phyloP scores from a whole-genome alignment of 768 basidiomycete genomes.

The Suillus decipiens region DNA sequence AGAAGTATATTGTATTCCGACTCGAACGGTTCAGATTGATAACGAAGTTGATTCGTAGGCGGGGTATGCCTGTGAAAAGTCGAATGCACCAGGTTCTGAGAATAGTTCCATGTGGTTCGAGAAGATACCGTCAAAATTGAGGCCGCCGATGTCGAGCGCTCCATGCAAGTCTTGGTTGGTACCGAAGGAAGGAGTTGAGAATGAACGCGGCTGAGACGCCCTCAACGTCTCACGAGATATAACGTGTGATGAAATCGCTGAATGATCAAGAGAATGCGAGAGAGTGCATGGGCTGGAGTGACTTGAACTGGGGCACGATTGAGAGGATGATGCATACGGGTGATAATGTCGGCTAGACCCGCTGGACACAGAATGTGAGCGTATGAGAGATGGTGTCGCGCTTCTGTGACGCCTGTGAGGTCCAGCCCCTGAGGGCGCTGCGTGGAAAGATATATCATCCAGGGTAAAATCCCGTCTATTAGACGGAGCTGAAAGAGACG shows the following conservation, averaged over 20 bases:
- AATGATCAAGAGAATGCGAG: constrained; percentile 30
- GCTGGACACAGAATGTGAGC: constrained; percentile 50
- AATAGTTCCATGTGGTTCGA: constrained; percentile 31
- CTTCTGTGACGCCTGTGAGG: constrained; percentile 72
- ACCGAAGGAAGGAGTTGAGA: constrained; percentile 17
- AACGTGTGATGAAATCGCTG: constrained; percentile 23
- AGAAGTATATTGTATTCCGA: constrained; percentile 23
- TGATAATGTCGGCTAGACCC: constrained; percentile 54
- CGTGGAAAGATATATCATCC: constrained; percentile 43
- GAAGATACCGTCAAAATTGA: constrained; percentile 25
- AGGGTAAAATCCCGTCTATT: constrained; percentile 57
- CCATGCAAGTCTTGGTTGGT: not conserved
- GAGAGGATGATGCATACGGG: constrained; percentile 46
- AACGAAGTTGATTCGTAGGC: constrained; percentile 24
- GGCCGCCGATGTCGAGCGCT: constrained; percentile 1
- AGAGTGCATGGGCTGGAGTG: constrained; percentile 34
- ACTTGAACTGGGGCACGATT: constrained; percentile 32
- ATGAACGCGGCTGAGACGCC: constrained; percentile 23
- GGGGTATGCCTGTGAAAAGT: constrained; percentile 23
- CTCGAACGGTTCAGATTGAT: not conserved
- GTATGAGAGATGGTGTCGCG: constrained; percentile 69
- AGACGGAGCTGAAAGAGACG: constrained; percentile 58
- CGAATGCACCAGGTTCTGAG: constrained; percentile 23
- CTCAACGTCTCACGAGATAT: constrained; percentile 15
- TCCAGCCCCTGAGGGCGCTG: constrained; percentile 43